A percentile compares a stretch with the other conserved stretches of the same genome.
phyloP scores from a whole-genome alignment of 495 filamentous ascomycete species.

The Margaritispora aquatica region DNA sequence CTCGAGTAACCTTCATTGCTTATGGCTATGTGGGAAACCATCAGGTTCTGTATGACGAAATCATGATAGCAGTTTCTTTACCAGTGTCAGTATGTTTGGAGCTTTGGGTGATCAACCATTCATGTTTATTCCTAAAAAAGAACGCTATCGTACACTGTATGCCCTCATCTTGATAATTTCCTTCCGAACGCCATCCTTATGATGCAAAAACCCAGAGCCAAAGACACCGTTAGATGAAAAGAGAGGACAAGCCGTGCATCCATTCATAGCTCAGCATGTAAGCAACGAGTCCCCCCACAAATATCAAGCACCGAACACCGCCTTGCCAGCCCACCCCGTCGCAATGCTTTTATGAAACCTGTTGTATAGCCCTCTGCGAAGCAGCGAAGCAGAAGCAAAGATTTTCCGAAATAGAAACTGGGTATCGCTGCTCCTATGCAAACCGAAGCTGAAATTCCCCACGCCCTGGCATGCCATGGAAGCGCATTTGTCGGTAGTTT shows the following conservation, averaged over 20 bases:
- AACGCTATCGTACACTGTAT: constrained; percentile 22
- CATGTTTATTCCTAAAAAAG: constrained; percentile 13
- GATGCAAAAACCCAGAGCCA: constrained; percentile 23
- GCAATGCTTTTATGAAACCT: constrained; percentile 25
- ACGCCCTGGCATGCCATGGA: constrained; percentile 12
- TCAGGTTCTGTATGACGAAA: not conserved
- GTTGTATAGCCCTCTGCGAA: constrained; percentile 23
- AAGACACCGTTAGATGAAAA: constrained; percentile 22
- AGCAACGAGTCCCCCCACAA: not conserved
- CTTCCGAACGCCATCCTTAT: constrained; percentile 17
- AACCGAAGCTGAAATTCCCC: constrained; percentile 26
- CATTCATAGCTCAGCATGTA: not conserved
- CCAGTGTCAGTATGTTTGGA: not conserved
- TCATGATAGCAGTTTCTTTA: too few species aligned
- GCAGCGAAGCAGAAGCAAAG: constrained; percentile 12
- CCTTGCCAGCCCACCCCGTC: constrained; percentile 7
- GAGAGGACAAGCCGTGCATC: constrained; percentile 8
- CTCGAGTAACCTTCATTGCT: too few species aligned
- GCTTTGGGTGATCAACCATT: too few species aligned
- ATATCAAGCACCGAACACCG: constrained; percentile 9
- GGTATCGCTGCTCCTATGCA: constrained; percentile 28
- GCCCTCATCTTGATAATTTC: not conserved
- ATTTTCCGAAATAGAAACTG: constrained; percentile 22
- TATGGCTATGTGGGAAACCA: too few species aligned
- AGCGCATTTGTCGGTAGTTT: constrained; percentile 14